Evolutionary conservation across 257 asterid species (phyloP), one percentile per base, ranked within the genome.

Genomic region (Solanum arcanum): DNA sequence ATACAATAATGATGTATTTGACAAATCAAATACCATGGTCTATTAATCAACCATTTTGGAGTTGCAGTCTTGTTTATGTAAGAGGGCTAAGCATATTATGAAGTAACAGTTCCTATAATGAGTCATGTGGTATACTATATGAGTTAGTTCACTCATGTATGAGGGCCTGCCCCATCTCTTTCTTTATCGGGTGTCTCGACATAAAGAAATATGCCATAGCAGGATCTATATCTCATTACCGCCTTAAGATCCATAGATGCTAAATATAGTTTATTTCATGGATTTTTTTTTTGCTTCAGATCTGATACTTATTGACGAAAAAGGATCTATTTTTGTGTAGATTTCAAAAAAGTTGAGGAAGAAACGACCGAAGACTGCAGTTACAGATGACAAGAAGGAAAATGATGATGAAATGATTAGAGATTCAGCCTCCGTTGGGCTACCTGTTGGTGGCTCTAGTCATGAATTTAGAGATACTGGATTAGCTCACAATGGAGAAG

Each of bases 281-380:
- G n/a, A 5, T 69, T n/a, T 44, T 18, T 31, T 49, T 60, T 33
- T 66, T 25, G 86, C 88, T 86, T 64, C 80, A 64, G 62, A 66
- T 73, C 82, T 68, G 85, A 47, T n/a, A 86, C 47, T 20, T 66
- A 64, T 82, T 80, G 64, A 87, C 49, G 46, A 56, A 83, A 83
- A 44, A 87, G 41, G 86, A 31, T 59, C 74, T 89, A 82, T 85
- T 91, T 88, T 49, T 88, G 39, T 91, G 86, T 88, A 96, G 99
- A 98, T 96, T 85, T 92, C 99, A 13, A 97, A 90, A 88, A 96
- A 94, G 91, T 89, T 89, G 42, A 95, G 98, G 92, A 95, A 91
- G 93, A 95, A 90, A 91, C 94, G 86, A 89, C 83, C 12, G 69
- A 95, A 93, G 88, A 90, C 90, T 82, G 27, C 90, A 47, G 84